Percentiles rank a stretch among this genome's conserved stretches.
phyloP scores from a whole-genome alignment of 192 early-diverging fungal genomes.

The Dissophora globulifera region DNA sequence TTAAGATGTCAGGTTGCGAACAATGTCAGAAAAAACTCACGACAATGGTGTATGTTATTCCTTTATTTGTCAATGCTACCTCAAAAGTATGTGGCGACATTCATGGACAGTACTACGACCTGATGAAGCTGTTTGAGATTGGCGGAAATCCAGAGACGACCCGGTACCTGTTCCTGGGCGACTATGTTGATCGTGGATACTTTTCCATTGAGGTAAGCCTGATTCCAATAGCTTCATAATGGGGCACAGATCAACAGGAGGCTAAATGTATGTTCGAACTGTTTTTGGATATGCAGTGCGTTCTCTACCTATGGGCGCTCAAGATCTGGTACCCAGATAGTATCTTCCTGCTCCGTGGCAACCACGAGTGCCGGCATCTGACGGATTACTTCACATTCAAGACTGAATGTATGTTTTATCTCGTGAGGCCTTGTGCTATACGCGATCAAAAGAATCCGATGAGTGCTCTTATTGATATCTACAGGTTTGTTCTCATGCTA shows the following conservation, averaged over 20 bases:
- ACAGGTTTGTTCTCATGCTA: constrained; percentile 15
- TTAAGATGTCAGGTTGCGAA: too few species aligned
- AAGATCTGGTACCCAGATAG: constrained; percentile 90
- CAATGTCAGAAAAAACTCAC: too few species aligned
- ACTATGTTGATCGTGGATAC: constrained; percentile 97
- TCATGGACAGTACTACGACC: constrained; percentile 97
- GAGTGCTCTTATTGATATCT: neutral
- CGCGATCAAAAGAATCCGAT: too few species aligned
- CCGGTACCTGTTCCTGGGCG: constrained; percentile 91
- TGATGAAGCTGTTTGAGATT: constrained; percentile 97
- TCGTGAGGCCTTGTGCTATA: neutral
- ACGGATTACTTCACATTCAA: constrained; percentile 98
- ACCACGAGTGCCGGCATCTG: constrained; percentile 96
- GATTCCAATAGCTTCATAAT: too few species aligned
- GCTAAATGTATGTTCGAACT: too few species aligned
- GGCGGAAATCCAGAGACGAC: constrained; percentile 91
- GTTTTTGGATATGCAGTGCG: too few species aligned
- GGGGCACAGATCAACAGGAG: too few species aligned
- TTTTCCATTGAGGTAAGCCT: constrained; percentile 96
- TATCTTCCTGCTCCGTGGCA: constrained; percentile 88
- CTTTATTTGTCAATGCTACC: neutral
- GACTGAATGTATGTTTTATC: constrained; percentile 78
- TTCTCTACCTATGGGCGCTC: constrained; percentile 87
- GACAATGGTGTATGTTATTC: neutral
- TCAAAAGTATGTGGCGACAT: constrained; percentile 91